Evolutionary conservation across 2,329 filamentous ascomycete genomes (phyloP).

Genomic region (Tolypocladium inflatum): DNA sequence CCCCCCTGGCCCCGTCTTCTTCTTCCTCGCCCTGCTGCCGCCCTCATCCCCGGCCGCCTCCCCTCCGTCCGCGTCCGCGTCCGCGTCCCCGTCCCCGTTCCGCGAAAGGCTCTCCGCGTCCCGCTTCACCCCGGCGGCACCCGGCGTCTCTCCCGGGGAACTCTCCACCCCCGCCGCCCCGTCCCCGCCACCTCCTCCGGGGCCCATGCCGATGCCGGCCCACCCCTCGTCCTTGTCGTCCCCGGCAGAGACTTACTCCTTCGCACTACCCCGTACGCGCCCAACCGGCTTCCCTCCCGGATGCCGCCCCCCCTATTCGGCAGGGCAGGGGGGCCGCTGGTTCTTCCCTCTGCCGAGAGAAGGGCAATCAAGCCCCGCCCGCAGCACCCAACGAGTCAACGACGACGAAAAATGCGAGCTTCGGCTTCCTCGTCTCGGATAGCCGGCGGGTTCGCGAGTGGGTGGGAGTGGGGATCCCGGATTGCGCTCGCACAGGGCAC

Average conservation of each 20-base stretch:
- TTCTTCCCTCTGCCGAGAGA: not conserved
- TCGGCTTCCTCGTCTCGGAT: not conserved
- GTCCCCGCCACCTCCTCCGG: not conserved
- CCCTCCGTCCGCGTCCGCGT: not conserved
- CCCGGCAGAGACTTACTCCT: not conserved
- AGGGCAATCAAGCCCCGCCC: not conserved
- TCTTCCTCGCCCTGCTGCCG: conserved; percentile 28
- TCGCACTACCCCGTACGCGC: not conserved
- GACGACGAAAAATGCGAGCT: not conserved
- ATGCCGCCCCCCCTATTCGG: not conserved
- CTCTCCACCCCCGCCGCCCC: not conserved
- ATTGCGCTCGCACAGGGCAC: not conserved
- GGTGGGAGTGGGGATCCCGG: not conserved
- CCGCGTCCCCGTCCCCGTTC: not conserved
- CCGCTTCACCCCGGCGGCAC: not conserved
- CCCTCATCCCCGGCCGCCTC: conserved; percentile 6
- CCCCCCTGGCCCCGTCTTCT: conserved; percentile 33
- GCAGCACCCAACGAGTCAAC: not conserved
- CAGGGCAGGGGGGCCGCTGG: not conserved
- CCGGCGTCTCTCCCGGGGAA: not conserved
- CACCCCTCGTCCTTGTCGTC: not conserved
- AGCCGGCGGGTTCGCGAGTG: not conserved
- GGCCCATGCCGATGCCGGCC: not conserved
- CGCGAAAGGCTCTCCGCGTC: not conserved
- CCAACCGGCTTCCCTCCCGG: not conserved